A percentile compares a stretch with the other conserved stretches of the same genome.
phyloP scores from a whole-genome alignment of 2,329 filamentous ascomycete species.

The Ascochyta koolunga region DNA sequence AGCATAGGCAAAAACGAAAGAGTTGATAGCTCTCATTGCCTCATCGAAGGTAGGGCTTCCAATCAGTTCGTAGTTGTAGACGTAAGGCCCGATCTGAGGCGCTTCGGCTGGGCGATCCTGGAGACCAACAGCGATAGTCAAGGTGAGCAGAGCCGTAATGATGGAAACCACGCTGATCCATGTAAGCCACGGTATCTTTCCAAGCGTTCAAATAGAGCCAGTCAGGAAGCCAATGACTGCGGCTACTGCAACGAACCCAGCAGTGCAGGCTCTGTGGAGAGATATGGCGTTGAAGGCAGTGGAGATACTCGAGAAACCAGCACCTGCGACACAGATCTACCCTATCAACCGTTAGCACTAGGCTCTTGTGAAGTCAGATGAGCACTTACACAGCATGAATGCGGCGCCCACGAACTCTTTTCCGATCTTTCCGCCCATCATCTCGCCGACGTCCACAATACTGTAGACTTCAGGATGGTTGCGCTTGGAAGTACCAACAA shows the following conservation, averaged over 20 bases:
- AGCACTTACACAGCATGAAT: slow-evolving; percentile 40
- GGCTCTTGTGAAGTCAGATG: background rate
- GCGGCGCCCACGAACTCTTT: slow-evolving; percentile 51
- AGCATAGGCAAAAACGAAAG: slow-evolving; percentile 62
- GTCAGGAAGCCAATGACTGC: slow-evolving; percentile 57
- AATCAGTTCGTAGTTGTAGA: slow-evolving; percentile 56
- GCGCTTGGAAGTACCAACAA: slow-evolving; percentile 58
- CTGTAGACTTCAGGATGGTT: slow-evolving; percentile 61
- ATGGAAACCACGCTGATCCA: slow-evolving; percentile 10
- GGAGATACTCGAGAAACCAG: slow-evolving; percentile 64
- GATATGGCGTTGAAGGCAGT: slow-evolving; percentile 66
- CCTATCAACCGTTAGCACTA: slow-evolving; percentile 36
- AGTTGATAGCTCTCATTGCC: slow-evolving; percentile 61
- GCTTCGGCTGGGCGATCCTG: slow-evolving; percentile 23
- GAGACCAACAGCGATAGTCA: slow-evolving; percentile 22
- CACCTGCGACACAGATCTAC: slow-evolving; percentile 44
- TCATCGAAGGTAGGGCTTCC: slow-evolving; percentile 63
- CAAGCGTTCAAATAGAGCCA: slow-evolving; percentile 63
- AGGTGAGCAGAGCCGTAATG: slow-evolving; percentile 4
- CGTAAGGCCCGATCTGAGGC: slow-evolving; percentile 13
- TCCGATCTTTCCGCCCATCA: slow-evolving; percentile 59
- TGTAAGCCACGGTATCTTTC: slow-evolving; percentile 62
- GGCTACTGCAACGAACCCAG: slow-evolving; percentile 55
- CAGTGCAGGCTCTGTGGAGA: slow-evolving; percentile 63
- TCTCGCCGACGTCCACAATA: slow-evolving; percentile 60